Base-by-base conservation (phyloP, 108 stramenopile species). In the Pseudonitzschia pungens region DNA sequence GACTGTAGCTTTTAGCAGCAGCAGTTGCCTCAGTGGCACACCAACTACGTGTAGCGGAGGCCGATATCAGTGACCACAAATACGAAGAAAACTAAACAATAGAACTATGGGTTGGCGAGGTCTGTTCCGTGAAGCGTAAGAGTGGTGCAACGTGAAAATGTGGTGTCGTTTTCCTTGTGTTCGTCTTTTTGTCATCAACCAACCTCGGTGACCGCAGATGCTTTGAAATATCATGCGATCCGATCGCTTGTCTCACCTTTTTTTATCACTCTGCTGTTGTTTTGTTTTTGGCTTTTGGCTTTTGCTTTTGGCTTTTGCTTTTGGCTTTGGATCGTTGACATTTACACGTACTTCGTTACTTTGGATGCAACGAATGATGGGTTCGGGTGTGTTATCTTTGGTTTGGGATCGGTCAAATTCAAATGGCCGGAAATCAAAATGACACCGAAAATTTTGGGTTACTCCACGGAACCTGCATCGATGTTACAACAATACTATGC, bases 101-200 rank as follows among this genome's bases (percentile, higher is more conserved):
- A 22, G 92, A 95, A 71, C 81, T 99, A 21, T 99, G 96, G 96
- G 96, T 99, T 27, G 96, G 92, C 80, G 97, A 96, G 84, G 92
- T 93, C 59, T 41, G 79, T 54, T 48, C 18, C 2, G 6, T 36
- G 36, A 36, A 36, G 36, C 53, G 26, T 50, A 12, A 0, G 68
- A 48, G 18, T 18, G 36, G 6, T 36, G 36, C 4, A 6, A 6
- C 36, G 6, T 36, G 36, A 36, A 36, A 6, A 36, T 36, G 2
- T 36, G 36, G 36, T n/a, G n/a, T n/a, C n/a, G n/a, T n/a, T n/a
- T n/a, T 36, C 4, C 2, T 36, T 36, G 36, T 36, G 4, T 2
- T 6, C 6, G 2, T 36, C 36, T 36, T 36, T 36, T 2, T 36
- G 6, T 36, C 36, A 5, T 5, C n/a, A n/a, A n/a, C n/a, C 6